These are phyloP conservation scores for Verticillium nubilum DNA, from an alignment of 2,329 filamentous ascomycete genomes.

Conservation along the genomic window DNA sequence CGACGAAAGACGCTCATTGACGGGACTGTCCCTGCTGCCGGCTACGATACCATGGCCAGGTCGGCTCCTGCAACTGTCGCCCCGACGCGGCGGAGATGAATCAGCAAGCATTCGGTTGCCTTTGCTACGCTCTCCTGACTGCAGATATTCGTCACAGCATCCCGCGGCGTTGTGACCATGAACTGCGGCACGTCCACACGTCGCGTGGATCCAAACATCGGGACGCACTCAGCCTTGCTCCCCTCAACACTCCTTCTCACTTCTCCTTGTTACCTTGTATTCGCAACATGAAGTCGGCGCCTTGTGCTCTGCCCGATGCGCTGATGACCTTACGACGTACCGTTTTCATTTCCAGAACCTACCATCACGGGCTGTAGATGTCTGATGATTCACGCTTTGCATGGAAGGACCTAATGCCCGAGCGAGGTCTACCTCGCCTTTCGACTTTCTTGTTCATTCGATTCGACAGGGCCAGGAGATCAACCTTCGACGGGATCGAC, in stretches of 20 bases:
- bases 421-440: conserved; percentile 5
- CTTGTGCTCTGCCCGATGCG: conserved; percentile 17
- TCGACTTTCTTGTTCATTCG: conserved; percentile 10
- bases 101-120: neutral
- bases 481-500: conserved; percentile 4
- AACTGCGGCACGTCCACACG: conserved; percentile 5
- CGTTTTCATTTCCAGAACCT: conserved; percentile 26
- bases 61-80: conserved; percentile 39
- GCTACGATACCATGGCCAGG: conserved; percentile 45
- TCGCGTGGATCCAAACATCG: neutral
- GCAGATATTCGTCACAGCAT: conserved; percentile 5
- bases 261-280: conserved; percentile 15
- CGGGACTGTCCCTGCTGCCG: conserved; percentile 42
- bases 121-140: neutral
- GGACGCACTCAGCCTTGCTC: neutral
- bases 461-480: neutral
- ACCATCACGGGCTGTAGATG: conserved; percentile 31
- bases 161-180: conserved; percentile 7
- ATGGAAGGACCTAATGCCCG: conserved; percentile 24
- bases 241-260: conserved; percentile 8
- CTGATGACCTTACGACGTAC: conserved; percentile 31
- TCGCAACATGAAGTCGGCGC: conserved; percentile 17
- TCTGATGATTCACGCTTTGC: conserved; percentile 40
- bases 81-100: conserved; percentile 30
- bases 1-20: conserved; percentile 74